Base-by-base conservation (phyloP, 805 yeast species). In the Tetrapisispora arboricola region DNA sequence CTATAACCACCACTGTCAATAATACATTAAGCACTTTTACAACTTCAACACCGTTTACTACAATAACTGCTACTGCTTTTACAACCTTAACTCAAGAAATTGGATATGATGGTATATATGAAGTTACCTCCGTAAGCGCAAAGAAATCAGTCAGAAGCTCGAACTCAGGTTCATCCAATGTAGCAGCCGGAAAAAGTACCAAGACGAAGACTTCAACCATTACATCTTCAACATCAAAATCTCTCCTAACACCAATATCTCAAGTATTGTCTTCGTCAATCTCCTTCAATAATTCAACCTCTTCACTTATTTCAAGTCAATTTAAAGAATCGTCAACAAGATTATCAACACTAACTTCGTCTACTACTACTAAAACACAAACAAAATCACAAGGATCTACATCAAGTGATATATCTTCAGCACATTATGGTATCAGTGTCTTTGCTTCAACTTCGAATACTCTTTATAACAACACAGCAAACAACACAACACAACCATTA, bases 231-330 rank as follows among this genome's bases (percentile, higher is more conserved):
- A n/a, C n/a, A n/a, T n/a, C n/a, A n/a, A n/a, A n/a, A n/a, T n/a
- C 19, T 21, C n/a, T 33, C 42, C 46, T 36, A 41, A 49, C 41
- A 53, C 57, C 37, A 44, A 41, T 17, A 49, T 53, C 26, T 28
- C 42, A 12, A 40, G 37, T 21, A 54, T 50, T 36, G 41, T 12
- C 7, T 17, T 22, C 4, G 13, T 4, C 27, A 7, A 11, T n/a
- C 6, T 25, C 27, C 12, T 11, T 11, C 27, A 25, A 22, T 22
- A 22, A 25, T 6, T 25, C 27, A 25, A 11, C 27, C 7, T 25
- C 27, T 11, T 7, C 27, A 6, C 10, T n/a, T 25, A 6, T n/a
- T 7, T 7, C 27, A 11, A 4, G n/a, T 7, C 27, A 25, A 22
- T 8, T 22, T 22, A 10, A 8, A 8, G 10, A 15, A 10, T 27